Evolutionary conservation across 192 early-diverging fungal genomes (phyloP).

Genomic region (Coemansia sp.): DNA sequence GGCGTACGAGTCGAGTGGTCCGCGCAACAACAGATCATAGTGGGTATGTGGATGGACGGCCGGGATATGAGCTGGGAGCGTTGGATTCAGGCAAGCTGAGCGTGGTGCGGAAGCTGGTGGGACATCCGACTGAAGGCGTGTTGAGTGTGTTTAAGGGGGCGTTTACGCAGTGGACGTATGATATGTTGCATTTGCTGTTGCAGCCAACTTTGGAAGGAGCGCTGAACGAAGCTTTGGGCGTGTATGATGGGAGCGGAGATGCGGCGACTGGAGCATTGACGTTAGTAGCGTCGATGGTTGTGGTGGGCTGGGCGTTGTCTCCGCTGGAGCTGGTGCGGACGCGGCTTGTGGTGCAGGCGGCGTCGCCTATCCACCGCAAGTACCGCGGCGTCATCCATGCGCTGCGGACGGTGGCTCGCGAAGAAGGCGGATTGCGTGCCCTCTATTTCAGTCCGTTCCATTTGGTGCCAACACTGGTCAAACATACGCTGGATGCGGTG

Average conservation of each 20-base stretch:
- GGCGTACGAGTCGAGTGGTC: constrained; percentile 11
- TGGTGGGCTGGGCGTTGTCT: constrained; percentile 78
- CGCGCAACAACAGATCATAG: constrained; percentile 46
- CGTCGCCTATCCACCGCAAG: constrained; percentile 71
- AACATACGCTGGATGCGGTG: constrained; percentile 73
- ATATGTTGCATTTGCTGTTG: constrained; percentile 68
- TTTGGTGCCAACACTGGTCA: constrained; percentile 75
- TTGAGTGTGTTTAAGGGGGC: constrained; percentile 64
- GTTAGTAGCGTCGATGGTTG: constrained; percentile 66
- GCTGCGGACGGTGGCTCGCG: constrained; percentile 69
- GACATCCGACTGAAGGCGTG: constrained; percentile 67
- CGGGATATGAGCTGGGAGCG: constrained; percentile 64
- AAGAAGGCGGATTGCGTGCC: constrained; percentile 70
- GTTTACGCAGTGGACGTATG: constrained; percentile 75
- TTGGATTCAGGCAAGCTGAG: constrained; percentile 61
- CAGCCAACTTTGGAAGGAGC: constrained; percentile 85
- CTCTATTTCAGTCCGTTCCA: constrained; percentile 71
- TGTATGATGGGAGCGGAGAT: constrained; percentile 78
- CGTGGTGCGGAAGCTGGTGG: constrained; percentile 56
- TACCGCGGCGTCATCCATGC: constrained; percentile 82
- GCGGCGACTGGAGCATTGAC: constrained; percentile 66
- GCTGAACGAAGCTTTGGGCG: constrained; percentile 85
- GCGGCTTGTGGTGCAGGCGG: constrained; percentile 81
- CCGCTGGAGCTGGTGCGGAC: constrained; percentile 91
- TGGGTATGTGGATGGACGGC: constrained; percentile 65